Base-by-base conservation (phyloP, 768 basidiomycete species). In the Epithele typhae region DNA sequence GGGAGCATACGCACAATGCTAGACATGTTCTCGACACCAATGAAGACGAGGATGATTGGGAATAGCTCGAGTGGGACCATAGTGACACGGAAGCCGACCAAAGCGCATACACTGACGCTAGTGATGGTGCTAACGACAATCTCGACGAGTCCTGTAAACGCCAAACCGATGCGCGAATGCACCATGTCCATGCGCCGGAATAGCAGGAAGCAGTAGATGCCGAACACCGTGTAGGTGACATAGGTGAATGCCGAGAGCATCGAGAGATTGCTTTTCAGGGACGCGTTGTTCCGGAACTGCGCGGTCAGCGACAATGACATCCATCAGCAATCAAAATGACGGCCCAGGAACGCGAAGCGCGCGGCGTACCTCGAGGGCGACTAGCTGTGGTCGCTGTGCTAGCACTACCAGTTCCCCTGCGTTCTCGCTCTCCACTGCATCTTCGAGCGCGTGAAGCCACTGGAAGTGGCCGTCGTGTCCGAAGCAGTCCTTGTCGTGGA, bases 1-100 rank as follows among this genome's bases (percentile, higher is more conserved):
- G n/a, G 19, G 38, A 34, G 34, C 8, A 8, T 7, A 65, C 82
- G 52, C 64, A 92, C 92, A 62, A 99, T 72, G 58, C 84, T 87
- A 62, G 92, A 90, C 94, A 98, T 97, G 58, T 97, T 98, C 69
- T 98, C 95, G 2, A 92, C 88, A 3, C 95, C 95, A 12, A 95
- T 87, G 54, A 98, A 94, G 6, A 93, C 80, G 41, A 99, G 92
- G 30, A 96, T 87, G 48, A 97, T 87, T 1, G 94, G 94, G 42
- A 99, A 72, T 34, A 95, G 68, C 61, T 88, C 84, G 89, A 87
- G 91, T 36, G 91, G 92, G 21, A 93, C 87, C 81, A 93, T 84
- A 2, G 87, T 92, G 12, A 92, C 78, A 56, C 82, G 84, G 66
- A 92, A 92, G 1, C 92, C 91, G 36, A 89, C 80, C 18, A 98